Percentiles rank a stretch among this genome's conserved stretches.
Conservation (phyloP, 352 stramenopile genomes). For the Saprolegnia parasitica region DNA sequence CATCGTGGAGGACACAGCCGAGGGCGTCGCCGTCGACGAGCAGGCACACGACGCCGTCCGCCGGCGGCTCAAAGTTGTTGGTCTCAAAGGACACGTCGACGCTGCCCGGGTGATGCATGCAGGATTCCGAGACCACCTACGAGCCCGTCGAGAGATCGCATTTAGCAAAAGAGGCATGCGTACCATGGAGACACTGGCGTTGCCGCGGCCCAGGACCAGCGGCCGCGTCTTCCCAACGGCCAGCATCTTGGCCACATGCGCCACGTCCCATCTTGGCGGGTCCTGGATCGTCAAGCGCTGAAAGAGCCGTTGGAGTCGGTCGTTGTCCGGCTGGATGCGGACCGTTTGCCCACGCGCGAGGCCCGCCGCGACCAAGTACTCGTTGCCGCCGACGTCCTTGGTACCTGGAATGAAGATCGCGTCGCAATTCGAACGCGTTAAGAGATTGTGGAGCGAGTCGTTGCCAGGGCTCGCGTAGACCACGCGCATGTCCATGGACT, state of each 20-base stretch:
- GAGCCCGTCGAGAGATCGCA: background rate
- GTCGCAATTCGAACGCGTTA: constrained; percentile 6
- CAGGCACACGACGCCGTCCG: constrained; percentile 34
- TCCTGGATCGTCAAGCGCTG: background rate
- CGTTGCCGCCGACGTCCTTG: constrained; percentile 19
- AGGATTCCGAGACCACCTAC: constrained; percentile 14
- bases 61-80: constrained; percentile 30
- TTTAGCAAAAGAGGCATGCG: background rate
- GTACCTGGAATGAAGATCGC: constrained; percentile 15
- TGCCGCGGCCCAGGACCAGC: constrained; percentile 33
- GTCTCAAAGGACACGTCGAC: constrained; percentile 28
- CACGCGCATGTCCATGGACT: background rate
- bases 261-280: constrained; percentile 8
- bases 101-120: background rate
- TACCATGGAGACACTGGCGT: constrained; percentile 29
- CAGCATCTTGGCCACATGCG: constrained; percentile 21
- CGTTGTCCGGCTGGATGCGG: constrained; percentile 6
- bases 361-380: background rate
- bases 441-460: background rate
- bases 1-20: constrained; percentile 29
- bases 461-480: background rate
- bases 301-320: constrained; percentile 22
- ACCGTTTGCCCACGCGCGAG: constrained; percentile 20
- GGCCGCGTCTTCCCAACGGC: constrained; percentile 30
- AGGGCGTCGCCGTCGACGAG: constrained; percentile 13